These are phyloP conservation scores for Diphasiastrum complanatum DNA, from an alignment of 83 land plant genomes.

Conservation along the genomic window DNA sequence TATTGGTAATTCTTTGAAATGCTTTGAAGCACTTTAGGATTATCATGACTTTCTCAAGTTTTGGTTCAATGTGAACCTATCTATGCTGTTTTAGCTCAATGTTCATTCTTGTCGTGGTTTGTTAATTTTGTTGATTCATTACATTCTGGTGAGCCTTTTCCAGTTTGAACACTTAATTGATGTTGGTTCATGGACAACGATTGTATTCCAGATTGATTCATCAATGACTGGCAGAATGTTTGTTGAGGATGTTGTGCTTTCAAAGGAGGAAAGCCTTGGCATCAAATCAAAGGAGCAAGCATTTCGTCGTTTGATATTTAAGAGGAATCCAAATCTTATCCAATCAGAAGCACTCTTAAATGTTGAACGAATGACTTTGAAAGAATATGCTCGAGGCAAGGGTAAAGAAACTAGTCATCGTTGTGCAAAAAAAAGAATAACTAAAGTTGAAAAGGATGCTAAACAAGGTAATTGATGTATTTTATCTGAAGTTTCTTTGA, in stretches of 20 bases:
- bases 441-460: too few relatives aligned
- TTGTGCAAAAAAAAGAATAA: conserved; percentile 18
- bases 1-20: too few relatives aligned
- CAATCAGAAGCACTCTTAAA: conserved; percentile 68
- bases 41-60: too few relatives aligned
- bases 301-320: conserved; percentile 69
- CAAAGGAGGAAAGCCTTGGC: conserved; percentile 14
- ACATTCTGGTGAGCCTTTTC: too few relatives aligned
- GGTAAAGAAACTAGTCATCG: conserved; percentile 11
- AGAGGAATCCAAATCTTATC: conserved; percentile 59
- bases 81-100: not conserved
- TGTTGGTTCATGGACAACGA: not conserved
- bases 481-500: too few relatives aligned
- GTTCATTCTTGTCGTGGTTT: not conserved
- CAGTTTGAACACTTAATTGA: not conserved
- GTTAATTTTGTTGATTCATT: too few relatives aligned
- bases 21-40: too few relatives aligned
- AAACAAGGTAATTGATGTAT: not conserved
- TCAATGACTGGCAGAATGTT: conserved; percentile 54
- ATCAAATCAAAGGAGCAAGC: conserved; percentile 19
- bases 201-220: conserved; percentile 48
- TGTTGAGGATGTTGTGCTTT: conserved; percentile 67
- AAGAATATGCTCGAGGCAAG: not conserved
- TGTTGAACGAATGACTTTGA: conserved; percentile 5
- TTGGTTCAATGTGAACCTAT: too few relatives aligned